Evolutionary conservation across 2,329 filamentous ascomycete genomes (phyloP), one percentile per base, ranked within the genome.

Genomic region (Botryotinia convoluta): DNA sequence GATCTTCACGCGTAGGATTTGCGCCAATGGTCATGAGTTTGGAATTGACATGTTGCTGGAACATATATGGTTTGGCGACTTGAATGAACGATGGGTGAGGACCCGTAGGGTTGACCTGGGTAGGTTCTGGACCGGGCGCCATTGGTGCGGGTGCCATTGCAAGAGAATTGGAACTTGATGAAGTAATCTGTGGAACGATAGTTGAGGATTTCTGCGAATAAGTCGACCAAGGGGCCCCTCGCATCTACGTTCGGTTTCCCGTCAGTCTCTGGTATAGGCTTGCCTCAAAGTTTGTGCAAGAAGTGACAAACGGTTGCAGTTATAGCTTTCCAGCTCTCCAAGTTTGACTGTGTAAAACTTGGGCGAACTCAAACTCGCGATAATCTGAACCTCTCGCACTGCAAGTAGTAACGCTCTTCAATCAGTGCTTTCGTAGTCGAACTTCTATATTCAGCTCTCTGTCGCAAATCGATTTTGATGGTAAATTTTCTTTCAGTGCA

Each of bases 1-100:
- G 89, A 79, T 95, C 93, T 81, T 98, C 95, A 73, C 92, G 90
- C 54, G 92, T 89, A 69, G 93, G 90, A 79, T 93, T 92, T 79
- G 91, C 89, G 57, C 90, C 90, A 75, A 91, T 90, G 32, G 89
- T 88, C 62, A 87, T 86, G 73, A 97, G 87, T 81, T 91, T 90
- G 79, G 89, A 88, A 75, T 94, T 91, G 72, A 98, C 88, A 78
- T 90, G 90, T 78, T 93, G 91, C 81, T 98, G 93, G 77, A 93
- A 92, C 75, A 94, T 88, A 83, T 95, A 98, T 73, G 93, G 93
- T 68, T 87, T 81, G 67, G 83, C 80, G 68, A 83, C 81, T 73
- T 83, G 82, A 68, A 84, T 81, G 51, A 76, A 78, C 9, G 79
- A 81, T 9, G 79, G 78, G 62, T 80, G 80, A 20, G 80, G 79